These are phyloP conservation scores for Aspergillus hiratsukae DNA, from an alignment of 2,329 filamentous ascomycete genomes.

Conservation along the genomic window DNA sequence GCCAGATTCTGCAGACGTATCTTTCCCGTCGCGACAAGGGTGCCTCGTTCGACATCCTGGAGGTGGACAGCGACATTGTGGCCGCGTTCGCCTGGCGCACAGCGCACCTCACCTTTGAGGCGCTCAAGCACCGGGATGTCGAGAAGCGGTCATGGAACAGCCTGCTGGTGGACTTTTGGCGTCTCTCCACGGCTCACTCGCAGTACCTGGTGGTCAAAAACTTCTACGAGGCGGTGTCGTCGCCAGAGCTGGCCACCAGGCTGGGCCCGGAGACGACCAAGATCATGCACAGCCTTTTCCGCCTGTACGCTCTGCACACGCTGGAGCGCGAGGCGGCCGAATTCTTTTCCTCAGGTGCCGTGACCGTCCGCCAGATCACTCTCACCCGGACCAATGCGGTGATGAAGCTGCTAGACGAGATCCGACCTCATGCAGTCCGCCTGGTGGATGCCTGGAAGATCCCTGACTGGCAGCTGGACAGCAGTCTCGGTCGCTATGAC, in stretches of 20 bases:
- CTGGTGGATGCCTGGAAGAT: slow-evolving; percentile 73
- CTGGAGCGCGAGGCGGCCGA: slow-evolving; percentile 66
- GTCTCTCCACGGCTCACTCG: slow-evolving; percentile 67
- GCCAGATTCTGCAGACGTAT: slow-evolving; percentile 61
- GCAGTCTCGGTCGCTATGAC: slow-evolving; percentile 63
- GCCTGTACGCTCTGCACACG: slow-evolving; percentile 60
- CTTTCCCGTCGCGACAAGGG: slow-evolving; percentile 63
- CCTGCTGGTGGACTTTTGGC: slow-evolving; percentile 72
- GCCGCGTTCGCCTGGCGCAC: slow-evolving; percentile 72
- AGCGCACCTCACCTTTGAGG: slow-evolving; percentile 70
- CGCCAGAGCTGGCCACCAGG: slow-evolving; percentile 47
- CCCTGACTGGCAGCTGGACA: slow-evolving; percentile 73
- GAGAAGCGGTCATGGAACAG: slow-evolving; percentile 76
- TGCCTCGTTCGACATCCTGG: slow-evolving; percentile 70
- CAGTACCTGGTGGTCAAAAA: slow-evolving; percentile 76
- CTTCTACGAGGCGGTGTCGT: slow-evolving; percentile 67
- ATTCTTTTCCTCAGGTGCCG: slow-evolving; percentile 66
- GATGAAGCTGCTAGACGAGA: slow-evolving; percentile 65
- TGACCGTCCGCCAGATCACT: slow-evolving; percentile 68
- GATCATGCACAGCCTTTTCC: slow-evolving; percentile 63
- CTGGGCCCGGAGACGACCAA: slow-evolving; percentile 55
- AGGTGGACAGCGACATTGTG: slow-evolving; percentile 65
- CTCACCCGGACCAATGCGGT: slow-evolving; percentile 63
- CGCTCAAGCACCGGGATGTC: slow-evolving; percentile 66
- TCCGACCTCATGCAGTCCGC: slow-evolving; percentile 67